Evolutionary conservation across 2,329 filamentous ascomycete species (phyloP).

Genomic region (Penicillium hesseltinei): DNA sequence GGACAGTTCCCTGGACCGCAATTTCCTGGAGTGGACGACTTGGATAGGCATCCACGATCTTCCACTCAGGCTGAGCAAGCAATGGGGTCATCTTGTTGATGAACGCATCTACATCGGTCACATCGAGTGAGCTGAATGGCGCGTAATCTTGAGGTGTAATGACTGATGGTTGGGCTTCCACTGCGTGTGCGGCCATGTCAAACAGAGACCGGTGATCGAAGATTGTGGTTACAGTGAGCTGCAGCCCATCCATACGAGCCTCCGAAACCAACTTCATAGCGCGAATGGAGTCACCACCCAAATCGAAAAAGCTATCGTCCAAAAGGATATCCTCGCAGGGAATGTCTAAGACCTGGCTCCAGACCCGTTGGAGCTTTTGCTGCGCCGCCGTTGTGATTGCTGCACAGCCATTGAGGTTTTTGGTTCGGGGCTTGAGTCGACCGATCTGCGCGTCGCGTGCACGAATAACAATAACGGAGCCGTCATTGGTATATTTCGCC

Average conservation of each 20-base stretch:
- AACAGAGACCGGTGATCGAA: constrained; percentile 44
- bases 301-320: constrained; percentile 56
- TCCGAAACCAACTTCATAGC: constrained; percentile 62
- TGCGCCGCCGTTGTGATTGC: constrained; percentile 10
- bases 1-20: constrained; percentile 56
- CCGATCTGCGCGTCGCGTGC: background rate
- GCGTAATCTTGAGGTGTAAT: background rate
- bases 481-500: background rate
- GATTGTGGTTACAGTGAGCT: constrained; percentile 56
- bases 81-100: background rate
- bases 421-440: background rate
- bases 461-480: constrained; percentile 1
- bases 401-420: background rate
- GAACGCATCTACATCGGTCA: background rate
- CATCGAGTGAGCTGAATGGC: background rate
- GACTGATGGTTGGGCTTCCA: background rate
- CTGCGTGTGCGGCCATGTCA: constrained; percentile 2
- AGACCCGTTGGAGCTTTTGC: constrained; percentile 46
- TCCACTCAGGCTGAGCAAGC: constrained; percentile 42
- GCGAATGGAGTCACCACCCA: constrained; percentile 57
- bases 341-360: constrained; percentile 50
- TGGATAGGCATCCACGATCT: constrained; percentile 53
- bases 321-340: constrained; percentile 47
- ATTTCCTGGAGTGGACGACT: constrained; percentile 56
- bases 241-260: constrained; percentile 49